Evolutionary conservation across 345 rosid genomes (phyloP).

Genomic region (Conringia planisiliqua): DNA sequence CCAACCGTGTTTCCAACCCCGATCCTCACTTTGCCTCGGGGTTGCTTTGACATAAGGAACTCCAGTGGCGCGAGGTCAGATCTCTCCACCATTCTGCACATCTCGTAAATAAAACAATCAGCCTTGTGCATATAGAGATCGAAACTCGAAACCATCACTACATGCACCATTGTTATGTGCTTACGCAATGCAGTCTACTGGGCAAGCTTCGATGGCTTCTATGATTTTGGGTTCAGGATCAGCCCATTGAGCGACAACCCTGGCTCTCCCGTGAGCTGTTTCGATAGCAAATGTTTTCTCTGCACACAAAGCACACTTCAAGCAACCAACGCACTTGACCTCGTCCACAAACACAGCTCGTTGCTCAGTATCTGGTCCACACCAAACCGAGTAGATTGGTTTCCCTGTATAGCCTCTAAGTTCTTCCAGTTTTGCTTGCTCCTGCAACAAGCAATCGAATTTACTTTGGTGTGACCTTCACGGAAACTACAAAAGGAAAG

Average conservation of each 20-base stretch:
- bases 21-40: conserved; percentile 77
- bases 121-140: neutral
- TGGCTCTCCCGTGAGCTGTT: conserved; percentile 70
- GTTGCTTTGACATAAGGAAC: conserved; percentile 89
- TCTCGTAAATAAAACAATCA: neutral
- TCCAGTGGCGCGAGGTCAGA: conserved; percentile 82
- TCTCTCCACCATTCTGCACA: conserved; percentile 66
- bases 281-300: conserved; percentile 83
- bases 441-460: conserved; percentile 35
- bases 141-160: neutral
- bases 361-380: conserved; percentile 65
- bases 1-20: conserved; percentile 63
- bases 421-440: conserved; percentile 66
- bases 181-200: conserved; percentile 88
- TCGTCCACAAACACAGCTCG: conserved; percentile 91
- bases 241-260: conserved; percentile 96
- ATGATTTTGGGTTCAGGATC: conserved; percentile 70
- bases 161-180: neutral
- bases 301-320: conserved; percentile 83
- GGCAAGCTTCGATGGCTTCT: conserved; percentile 76
- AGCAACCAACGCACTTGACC: conserved; percentile 88
- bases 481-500: neutral
- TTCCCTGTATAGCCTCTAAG: conserved; percentile 74
- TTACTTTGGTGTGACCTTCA: neutral
- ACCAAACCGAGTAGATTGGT: conserved; percentile 75